phyloP scores from a whole-genome alignment of 345 rosid species.

The Brassica carinata region DNA sequence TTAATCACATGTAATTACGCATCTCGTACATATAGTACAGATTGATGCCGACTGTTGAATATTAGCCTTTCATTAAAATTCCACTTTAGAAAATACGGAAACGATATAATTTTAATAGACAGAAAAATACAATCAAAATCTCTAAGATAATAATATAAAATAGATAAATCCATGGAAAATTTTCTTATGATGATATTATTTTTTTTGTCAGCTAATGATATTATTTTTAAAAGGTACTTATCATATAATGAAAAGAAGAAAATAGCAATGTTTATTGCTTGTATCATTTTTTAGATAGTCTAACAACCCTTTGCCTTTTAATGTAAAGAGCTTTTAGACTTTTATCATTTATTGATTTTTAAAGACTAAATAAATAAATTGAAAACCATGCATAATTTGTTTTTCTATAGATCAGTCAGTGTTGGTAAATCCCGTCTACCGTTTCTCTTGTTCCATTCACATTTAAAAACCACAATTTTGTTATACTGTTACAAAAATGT shows the following conservation, averaged over 20 bases:
- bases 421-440: slow-evolving; percentile 21
- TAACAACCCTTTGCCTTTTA: slow-evolving; percentile 22
- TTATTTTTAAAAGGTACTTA: background rate
- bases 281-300: background rate
- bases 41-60: background rate
- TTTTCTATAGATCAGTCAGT: background rate
- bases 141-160: background rate
- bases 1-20: background rate
- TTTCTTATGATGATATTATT: background rate
- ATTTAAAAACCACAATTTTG: slow-evolving; percentile 21
- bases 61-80: slow-evolving; percentile 7
- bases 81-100: background rate
- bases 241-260: background rate
- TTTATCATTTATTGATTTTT: background rate
- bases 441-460: slow-evolving; percentile 34
- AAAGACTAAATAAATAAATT: background rate
- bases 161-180: background rate
- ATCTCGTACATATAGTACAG: background rate
- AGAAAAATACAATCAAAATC: background rate
- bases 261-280: background rate
- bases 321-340: background rate
- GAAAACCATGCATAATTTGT: background rate
- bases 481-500: too few relatives aligned
- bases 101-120: background rate
- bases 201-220: background rate